Conservation (phyloP, 345 rosid genomes). For the Heritiera littoralis region DNA sequence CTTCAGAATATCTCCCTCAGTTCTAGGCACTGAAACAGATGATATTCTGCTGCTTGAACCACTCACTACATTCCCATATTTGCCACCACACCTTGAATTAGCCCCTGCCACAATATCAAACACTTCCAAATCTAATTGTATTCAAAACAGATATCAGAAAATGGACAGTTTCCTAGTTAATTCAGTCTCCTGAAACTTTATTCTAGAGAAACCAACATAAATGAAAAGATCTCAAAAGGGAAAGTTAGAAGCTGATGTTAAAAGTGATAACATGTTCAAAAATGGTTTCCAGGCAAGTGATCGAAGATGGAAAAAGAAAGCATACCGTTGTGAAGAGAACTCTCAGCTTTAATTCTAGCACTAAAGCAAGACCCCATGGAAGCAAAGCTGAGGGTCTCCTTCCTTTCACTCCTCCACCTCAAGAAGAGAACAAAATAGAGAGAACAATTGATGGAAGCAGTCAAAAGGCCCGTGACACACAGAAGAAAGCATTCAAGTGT, state of each 20-base stretch:
- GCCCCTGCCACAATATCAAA: conserved; percentile 16
- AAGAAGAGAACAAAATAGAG: conserved; percentile 4
- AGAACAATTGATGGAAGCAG: conserved; percentile 1
- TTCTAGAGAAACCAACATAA: conserved; percentile 2
- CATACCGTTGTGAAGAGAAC: conserved; percentile 45
- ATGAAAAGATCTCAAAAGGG: conserved; percentile 22
- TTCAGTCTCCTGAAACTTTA: too few species aligned
- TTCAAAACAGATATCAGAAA: background rate
- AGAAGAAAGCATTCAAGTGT: conserved; percentile 18
- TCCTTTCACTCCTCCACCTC: conserved; percentile 6
- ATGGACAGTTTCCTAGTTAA: background rate
- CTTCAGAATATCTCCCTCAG: conserved; percentile 80
- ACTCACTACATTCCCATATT: conserved; percentile 41
- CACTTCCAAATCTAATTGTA: background rate
- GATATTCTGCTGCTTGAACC: conserved; percentile 49
- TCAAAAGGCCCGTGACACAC: conserved; percentile 14
- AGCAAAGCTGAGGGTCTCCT: conserved; percentile 2
- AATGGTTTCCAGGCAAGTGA: background rate
- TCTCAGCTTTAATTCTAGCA: conserved; percentile 52
- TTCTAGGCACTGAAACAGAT: conserved; percentile 46
- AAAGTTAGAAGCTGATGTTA: background rate
- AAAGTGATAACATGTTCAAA: background rate
- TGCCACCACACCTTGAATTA: conserved; percentile 14
- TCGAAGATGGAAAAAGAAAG: background rate
- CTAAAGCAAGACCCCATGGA: conserved; percentile 81